Percentiles rank a stretch among this genome's conserved stretches.
These are phyloP conservation scores for Stellera chamaejasme DNA, from an alignment of 345 rosid species.

Conservation along the genomic window DNA sequence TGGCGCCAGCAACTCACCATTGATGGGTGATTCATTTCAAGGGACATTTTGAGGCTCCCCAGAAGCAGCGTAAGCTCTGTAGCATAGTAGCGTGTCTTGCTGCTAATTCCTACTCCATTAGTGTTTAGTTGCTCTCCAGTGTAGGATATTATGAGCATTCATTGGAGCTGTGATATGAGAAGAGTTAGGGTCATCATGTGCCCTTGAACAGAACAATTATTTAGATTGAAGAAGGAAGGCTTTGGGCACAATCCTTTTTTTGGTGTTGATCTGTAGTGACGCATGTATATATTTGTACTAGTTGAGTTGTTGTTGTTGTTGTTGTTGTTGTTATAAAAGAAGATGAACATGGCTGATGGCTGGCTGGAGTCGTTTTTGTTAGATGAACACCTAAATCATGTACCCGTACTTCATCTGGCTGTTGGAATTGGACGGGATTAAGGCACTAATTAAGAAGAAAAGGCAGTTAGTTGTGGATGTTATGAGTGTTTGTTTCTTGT, in stretches of 20 bases:
- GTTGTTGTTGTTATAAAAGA: too few relatives aligned
- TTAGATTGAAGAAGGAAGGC: slow-evolving; percentile 6
- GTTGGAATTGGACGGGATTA: too few relatives aligned
- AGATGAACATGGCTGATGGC: too few relatives aligned
- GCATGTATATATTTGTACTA: slow-evolving; percentile 19
- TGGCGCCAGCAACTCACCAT: slow-evolving; percentile 1
- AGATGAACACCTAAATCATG: too few relatives aligned
- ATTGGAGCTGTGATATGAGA: slow-evolving; percentile 11
- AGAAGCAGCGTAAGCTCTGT: slow-evolving; percentile 22
- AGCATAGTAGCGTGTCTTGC: slow-evolving; percentile 21
- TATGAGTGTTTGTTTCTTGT: too few relatives aligned
- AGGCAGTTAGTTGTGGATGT: too few relatives aligned
- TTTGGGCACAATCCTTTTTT: slow-evolving; percentile 19
- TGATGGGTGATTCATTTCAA: slow-evolving; percentile 10
- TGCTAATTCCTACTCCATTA: neutral
- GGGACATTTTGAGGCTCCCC: slow-evolving; percentile 41
- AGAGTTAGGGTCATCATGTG: slow-evolving; percentile 11
- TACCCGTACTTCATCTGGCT: too few relatives aligned
- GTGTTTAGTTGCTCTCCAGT: slow-evolving; percentile 17
- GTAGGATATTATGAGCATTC: slow-evolving; percentile 12
- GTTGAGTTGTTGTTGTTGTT: too few relatives aligned
- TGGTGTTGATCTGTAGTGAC: slow-evolving; percentile 4
- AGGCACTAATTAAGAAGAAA: too few relatives aligned
- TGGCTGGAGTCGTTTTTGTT: too few relatives aligned
- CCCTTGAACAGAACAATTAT: neutral